Percentiles rank a stretch among this genome's conserved stretches.
phyloP scores from a whole-genome alignment of 331 rosid genomes.

The Malus hybrid region DNA sequence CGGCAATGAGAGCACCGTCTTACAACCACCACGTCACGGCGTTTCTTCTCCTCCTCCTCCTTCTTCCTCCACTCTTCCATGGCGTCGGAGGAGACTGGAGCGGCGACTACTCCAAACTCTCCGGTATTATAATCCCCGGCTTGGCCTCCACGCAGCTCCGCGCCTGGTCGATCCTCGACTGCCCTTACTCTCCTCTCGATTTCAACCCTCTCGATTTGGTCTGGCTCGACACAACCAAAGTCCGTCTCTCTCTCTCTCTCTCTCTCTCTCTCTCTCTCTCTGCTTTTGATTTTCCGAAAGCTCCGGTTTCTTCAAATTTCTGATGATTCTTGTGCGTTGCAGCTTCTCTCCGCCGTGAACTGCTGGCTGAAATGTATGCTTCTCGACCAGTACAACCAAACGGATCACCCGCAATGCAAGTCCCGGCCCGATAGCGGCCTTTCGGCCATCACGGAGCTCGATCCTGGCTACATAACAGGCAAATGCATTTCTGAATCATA shows the following conservation, averaged over 20 bases:
- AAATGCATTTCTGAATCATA: neutral
- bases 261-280: neutral
- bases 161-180: constrained; percentile 97
- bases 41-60: neutral
- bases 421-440: constrained; percentile 97
- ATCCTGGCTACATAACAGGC: constrained; percentile 98
- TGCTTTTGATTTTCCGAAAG: neutral
- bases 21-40: constrained; percentile 4
- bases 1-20: constrained; percentile 5
- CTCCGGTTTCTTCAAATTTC: neutral
- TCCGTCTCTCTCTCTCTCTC: constrained; percentile 11
- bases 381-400: constrained; percentile 85
- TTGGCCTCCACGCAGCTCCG: constrained; percentile 97
- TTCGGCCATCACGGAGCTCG: constrained; percentile 95
- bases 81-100: constrained; percentile 29
- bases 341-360: constrained; percentile 95
- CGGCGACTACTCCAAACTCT: constrained; percentile 78
- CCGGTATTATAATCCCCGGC: constrained; percentile 94
- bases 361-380: constrained; percentile 97
- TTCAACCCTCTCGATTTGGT: constrained; percentile 99
- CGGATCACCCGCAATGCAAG: constrained; percentile 90
- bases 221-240: constrained; percentile 95
- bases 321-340: constrained; percentile 9
- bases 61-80: neutral
- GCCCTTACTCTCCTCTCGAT: constrained; percentile 94